Conservation (phyloP, 2,329 filamentous ascomycete species). For the Pseudocercospora crystallina region DNA sequence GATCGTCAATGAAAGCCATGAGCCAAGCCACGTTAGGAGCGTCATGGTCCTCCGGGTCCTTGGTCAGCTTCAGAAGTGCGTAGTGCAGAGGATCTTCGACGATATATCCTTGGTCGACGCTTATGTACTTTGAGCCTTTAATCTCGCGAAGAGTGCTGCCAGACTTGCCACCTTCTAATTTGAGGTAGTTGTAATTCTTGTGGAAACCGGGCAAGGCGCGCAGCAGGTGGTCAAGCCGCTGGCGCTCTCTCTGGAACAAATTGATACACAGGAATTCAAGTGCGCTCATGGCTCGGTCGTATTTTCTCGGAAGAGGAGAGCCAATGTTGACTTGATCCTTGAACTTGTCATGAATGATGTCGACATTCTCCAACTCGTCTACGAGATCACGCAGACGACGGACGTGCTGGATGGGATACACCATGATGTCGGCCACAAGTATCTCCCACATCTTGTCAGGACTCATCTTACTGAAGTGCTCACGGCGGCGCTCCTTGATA, state of each 20-base stretch:
- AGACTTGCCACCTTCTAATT: background rate
- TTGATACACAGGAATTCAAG: no score
- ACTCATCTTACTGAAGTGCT: background rate
- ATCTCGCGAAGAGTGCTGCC: background rate
- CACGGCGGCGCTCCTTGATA: background rate
- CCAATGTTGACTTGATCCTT: no score
- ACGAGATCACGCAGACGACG: background rate
- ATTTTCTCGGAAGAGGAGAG: no score
- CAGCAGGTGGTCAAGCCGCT: background rate
- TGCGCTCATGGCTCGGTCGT: no score
- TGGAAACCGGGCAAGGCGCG: background rate
- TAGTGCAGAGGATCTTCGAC: no score
- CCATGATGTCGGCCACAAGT: background rate
- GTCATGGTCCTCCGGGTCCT: no score
- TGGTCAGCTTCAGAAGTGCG: no score
- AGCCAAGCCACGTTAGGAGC: background rate
- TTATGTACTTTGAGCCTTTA: background rate
- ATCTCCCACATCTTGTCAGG: background rate
- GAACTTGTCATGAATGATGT: no score
- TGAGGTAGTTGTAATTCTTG: background rate
- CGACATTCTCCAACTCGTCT: no score
- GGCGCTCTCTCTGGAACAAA: no score
- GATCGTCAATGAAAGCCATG: background rate
- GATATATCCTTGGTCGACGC: background rate
- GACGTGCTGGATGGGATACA: background rate